These are phyloP conservation scores for Colletotrichum theobromicola DNA, from an alignment of 2,329 filamentous ascomycete genomes.

Conservation along the genomic window DNA sequence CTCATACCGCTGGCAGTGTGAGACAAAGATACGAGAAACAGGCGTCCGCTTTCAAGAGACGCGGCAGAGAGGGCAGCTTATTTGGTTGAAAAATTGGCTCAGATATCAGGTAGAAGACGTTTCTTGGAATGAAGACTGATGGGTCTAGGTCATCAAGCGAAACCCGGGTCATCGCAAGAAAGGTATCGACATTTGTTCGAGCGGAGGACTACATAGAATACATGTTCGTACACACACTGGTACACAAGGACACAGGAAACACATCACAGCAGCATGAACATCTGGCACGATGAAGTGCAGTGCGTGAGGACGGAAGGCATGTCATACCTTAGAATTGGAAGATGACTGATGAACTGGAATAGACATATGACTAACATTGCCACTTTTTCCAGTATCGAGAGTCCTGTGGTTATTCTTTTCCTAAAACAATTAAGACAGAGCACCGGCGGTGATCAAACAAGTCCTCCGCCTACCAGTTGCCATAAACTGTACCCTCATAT, in stretches of 20 bases:
- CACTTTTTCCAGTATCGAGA: neutral
- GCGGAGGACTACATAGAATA: too few species aligned
- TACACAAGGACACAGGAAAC: too few species aligned
- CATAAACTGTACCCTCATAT: neutral
- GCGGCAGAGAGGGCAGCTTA: neutral
- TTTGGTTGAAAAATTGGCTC: neutral
- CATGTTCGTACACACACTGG: too few species aligned
- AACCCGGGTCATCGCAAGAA: too few species aligned
- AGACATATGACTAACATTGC: neutral
- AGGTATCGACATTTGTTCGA: too few species aligned
- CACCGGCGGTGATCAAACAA: neutral
- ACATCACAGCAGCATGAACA: too few species aligned
- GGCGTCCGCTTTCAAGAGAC: neutral
- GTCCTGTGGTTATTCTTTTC: neutral
- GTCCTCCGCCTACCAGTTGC: neutral
- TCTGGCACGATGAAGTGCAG: too few species aligned
- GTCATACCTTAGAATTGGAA: neutral
- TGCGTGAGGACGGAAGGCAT: too few species aligned
- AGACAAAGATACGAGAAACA: neutral
- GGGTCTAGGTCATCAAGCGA: too few species aligned
- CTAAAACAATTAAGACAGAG: neutral
- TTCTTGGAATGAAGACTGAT: too few species aligned
- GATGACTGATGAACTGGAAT: neutral
- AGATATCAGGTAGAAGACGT: rapidly evolving
- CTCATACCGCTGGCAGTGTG: neutral